Base-by-base conservation (phyloP, 2,329 filamentous ascomycete species). In the Beauveria bassiana region DNA sequence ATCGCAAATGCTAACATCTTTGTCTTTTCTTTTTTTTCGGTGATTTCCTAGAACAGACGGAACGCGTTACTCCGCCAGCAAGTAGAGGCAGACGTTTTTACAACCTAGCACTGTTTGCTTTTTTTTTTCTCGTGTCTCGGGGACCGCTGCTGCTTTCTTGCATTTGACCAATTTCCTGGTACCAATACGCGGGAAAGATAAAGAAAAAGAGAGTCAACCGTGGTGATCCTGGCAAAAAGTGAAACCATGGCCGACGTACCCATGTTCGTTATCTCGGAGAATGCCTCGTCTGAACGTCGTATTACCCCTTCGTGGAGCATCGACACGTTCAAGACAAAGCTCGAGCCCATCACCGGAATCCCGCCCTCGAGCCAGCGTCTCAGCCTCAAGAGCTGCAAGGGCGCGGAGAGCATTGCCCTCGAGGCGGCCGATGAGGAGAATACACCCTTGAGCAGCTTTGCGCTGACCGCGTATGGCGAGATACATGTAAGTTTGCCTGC, bases 291-390 rank as follows among this genome's bases (percentile, higher is more conserved):
- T 57, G 95, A 99, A 77, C 89, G 93, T 64, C 90, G 95, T 67
- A 86, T 98, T 73, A 93, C 91, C 28, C 93, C 93, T 16, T 88
- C 93, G 67, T 99, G 95, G 95, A 88, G 88, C 64, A 88, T 99
- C 71, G 81, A 83, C 61, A 87, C 91, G 69, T 82, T 98, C 69
- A 96, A 93, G 78, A 77, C 81, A 59, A 96, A 95, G 74, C 86
- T 99, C 57, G 93, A 98, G 75, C 89, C 91, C 64, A 87, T 98
- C 75, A 98, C 93, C 2, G 95, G 95, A 64, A 86, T 98, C 43
- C 93, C 95, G 18, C 90, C 93, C 12, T 83, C 82, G 34, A 86
- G 82, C 63, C 95, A 98, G 74, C 85, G 80, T 64, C 82, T 99
- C 64, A 86, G 80, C 34, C 79, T 97, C 71, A 90, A 87, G 72